Percentiles rank a stretch among this genome's conserved stretches.
phyloP scores from a whole-genome alignment of 2,329 filamentous ascomycete genomes.

The Coniella vitis region DNA sequence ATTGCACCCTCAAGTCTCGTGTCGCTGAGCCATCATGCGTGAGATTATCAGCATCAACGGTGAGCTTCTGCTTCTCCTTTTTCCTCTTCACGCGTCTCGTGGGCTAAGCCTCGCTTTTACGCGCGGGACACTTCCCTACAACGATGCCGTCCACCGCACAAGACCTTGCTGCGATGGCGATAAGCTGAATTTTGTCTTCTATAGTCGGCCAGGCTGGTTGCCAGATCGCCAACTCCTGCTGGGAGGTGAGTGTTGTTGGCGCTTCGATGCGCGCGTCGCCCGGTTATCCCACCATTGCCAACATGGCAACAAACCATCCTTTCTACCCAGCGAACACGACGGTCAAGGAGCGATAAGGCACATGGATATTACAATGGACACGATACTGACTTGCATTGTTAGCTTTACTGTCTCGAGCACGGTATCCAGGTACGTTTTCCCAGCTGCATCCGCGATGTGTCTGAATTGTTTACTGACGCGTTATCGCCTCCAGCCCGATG shows the following conservation, averaged over 20 bases:
- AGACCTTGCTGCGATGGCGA: conserved; percentile 8
- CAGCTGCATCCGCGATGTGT: conserved; percentile 2
- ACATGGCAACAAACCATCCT: conserved; percentile 14
- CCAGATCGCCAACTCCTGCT: conserved; percentile 99
- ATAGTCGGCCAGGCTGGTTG: conserved; percentile 99
- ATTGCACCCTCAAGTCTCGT: conserved; percentile 25
- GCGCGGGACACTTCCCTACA: conserved; percentile 27
- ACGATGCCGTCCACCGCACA: conserved; percentile 17
- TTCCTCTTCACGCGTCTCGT: conserved; percentile 21
- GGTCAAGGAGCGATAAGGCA: conserved; percentile 23
- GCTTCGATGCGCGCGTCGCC: conserved; percentile 5
- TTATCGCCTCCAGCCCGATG: conserved; percentile 68
- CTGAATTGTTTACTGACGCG: conserved; percentile 25
- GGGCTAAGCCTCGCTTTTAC: conserved; percentile 35
- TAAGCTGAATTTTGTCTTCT: conserved; percentile 47
- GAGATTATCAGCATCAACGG: conserved; percentile 99
- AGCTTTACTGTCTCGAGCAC: conserved; percentile 99
- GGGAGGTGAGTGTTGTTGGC: conserved; percentile 71
- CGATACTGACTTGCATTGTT: conserved; percentile 18
- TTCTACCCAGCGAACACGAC: conserved; percentile 10
- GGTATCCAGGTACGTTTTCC: conserved; percentile 79
- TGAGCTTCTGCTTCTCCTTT: conserved; percentile 41
- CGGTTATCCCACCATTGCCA: conserved; percentile 9
- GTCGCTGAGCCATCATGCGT: conserved; percentile 63
- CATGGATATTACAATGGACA: conserved; percentile 8